Conservation (phyloP, 495 filamentous ascomycete species). For the Penicillium taxi region DNA sequence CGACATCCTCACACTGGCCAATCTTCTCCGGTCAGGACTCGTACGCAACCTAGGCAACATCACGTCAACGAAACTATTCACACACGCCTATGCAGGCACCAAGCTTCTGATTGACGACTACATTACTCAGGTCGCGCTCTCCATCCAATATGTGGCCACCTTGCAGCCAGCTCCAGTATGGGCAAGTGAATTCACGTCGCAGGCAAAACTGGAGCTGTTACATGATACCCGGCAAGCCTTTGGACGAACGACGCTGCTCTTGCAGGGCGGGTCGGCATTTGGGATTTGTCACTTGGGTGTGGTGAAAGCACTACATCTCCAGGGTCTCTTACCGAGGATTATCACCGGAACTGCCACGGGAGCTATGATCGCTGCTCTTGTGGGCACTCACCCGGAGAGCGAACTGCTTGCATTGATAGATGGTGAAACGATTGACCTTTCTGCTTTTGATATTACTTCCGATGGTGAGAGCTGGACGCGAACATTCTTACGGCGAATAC, state of each 20-base stretch:
- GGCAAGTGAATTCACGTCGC: conserved; percentile 59
- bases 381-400: conserved; percentile 82
- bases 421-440: conserved; percentile 74
- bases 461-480: conserved; percentile 38
- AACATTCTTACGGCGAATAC: conserved; percentile 53
- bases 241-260: conserved; percentile 74
- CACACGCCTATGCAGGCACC: conserved; percentile 77
- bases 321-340: conserved; percentile 80
- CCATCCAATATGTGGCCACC: conserved; percentile 67
- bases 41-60: conserved; percentile 92
- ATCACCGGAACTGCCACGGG: conserved; percentile 89
- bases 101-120: conserved; percentile 91
- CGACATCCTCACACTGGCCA: conserved; percentile 67
- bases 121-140: conserved; percentile 70
- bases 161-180: conserved; percentile 54
- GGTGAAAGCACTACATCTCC: conserved; percentile 76
- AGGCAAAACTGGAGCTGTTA: conserved; percentile 78
- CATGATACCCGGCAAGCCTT: conserved; percentile 89
- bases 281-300: conserved; percentile 88
- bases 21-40: conserved; percentile 75
- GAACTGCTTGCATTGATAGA: conserved; percentile 70
- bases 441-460: conserved; percentile 52
- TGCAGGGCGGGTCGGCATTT: conserved; percentile 90
- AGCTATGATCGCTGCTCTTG: conserved; percentile 82
- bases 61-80: conserved; percentile 73